Evolutionary conservation across 139 green algal genomes (phyloP).

Genomic region (Medakamo hakoo): DNA sequence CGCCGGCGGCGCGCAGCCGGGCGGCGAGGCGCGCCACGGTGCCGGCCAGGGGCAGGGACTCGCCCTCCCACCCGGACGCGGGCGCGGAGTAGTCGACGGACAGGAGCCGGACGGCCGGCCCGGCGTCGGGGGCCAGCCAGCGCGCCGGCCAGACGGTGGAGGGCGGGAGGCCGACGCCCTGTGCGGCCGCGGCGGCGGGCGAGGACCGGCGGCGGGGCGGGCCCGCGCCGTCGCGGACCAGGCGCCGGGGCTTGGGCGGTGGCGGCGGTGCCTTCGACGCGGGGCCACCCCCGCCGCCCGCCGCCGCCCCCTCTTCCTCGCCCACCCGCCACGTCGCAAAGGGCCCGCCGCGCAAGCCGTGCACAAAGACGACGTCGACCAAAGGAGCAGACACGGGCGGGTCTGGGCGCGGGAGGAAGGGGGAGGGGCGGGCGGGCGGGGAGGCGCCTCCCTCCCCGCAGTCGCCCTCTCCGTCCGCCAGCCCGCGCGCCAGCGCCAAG

Average conservation of each 20-base stretch:
- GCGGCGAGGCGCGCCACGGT: conserved; percentile 42
- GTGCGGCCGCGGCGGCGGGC: conserved; percentile 3
- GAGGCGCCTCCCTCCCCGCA: not conserved
- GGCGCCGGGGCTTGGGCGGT: no score
- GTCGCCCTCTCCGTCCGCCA: not conserved
- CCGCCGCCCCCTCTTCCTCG: no score
- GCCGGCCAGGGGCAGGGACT: conserved; percentile 47
- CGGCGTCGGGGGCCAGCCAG: conserved; percentile 49
- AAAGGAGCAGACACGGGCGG: no score
- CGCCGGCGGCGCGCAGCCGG: conserved; percentile 51
- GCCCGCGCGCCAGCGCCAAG: conserved; percentile 17
- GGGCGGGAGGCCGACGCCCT: not conserved
- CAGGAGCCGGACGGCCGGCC: conserved; percentile 40
- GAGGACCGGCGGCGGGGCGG: not conserved
- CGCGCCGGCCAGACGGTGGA: conserved; percentile 42
- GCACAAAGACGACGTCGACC: conserved; percentile 76
- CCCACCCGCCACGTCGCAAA: conserved; percentile 63
- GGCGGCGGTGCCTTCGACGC: no score
- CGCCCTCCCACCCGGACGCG: conserved; percentile 48
- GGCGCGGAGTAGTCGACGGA: conserved; percentile 53
- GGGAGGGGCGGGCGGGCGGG: not conserved
- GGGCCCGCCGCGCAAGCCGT: conserved; percentile 68
- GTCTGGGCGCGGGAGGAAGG: conserved; percentile 6
- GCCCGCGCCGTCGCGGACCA: not conserved
- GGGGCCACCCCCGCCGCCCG: no score